Evolutionary conservation across 768 basidiomycete genomes (phyloP).

Genomic region (Lentinula detonsa): DNA sequence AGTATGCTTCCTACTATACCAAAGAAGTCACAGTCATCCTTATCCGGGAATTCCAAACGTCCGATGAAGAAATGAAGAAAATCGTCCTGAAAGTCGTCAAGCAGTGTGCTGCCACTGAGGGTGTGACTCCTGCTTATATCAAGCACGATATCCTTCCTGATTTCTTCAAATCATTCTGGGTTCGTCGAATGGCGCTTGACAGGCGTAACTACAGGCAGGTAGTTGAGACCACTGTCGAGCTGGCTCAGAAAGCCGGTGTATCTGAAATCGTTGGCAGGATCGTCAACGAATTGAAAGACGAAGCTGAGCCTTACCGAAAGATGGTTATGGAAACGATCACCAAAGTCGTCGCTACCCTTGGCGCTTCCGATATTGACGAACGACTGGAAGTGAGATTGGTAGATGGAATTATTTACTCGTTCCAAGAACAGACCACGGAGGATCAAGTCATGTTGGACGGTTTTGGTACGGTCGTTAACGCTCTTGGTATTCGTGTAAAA

Average conservation of each 20-base stretch:
- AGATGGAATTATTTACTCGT: constrained; percentile 98
- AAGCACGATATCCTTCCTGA: constrained; percentile 97
- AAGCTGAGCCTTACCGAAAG: constrained; percentile 89
- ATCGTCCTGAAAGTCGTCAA: constrained; percentile 99
- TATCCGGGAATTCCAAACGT: constrained; percentile 97
- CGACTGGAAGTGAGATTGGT: constrained; percentile 90
- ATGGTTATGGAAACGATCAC: constrained; percentile 99
- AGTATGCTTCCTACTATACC: constrained; percentile 98
- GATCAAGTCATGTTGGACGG: constrained; percentile 99
- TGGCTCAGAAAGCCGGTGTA: constrained; percentile 95
- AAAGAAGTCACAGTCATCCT: constrained; percentile 97
- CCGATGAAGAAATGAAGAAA: constrained; percentile 99
- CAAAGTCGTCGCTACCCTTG: constrained; percentile 87
- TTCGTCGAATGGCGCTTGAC: constrained; percentile 95
- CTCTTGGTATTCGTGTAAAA: constrained; percentile 93
- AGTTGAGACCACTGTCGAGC: constrained; percentile 97
- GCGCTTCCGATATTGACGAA: constrained; percentile 98
- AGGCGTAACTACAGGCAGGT: constrained; percentile 94
- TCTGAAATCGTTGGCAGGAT: constrained; percentile 90
- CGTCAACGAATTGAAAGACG: constrained; percentile 88
- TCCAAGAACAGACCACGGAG: constrained; percentile 99
- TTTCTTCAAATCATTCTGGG: constrained; percentile 99
- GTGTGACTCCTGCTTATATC: constrained; percentile 93
- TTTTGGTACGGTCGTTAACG: constrained; percentile 96
- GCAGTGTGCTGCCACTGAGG: constrained; percentile 97